Evolutionary conservation across 495 filamentous ascomycete species (phyloP), one percentile per base, ranked within the genome.

Genomic region (Acidomyces sp.): DNA sequence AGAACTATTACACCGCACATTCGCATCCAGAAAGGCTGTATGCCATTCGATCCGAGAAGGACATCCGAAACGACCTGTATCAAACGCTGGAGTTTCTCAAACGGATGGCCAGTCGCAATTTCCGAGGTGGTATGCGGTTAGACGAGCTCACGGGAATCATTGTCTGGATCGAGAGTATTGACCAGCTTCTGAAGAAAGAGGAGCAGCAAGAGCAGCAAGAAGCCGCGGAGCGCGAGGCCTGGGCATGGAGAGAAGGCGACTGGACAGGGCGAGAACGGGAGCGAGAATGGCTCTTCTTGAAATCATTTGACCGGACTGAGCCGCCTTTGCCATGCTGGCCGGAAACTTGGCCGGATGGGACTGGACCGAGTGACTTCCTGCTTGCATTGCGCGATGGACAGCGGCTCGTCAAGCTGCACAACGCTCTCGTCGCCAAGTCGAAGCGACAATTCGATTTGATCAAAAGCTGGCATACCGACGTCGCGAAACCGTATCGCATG

Each of bases 1-100:
- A 86, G 56, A 77, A 86, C 31, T 97, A 95, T 63, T 96, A 95
- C 61, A 93, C 85, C 4, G 63, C 80, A 1, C 86, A 95, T 55
- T 75, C 85, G 52, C 65, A 79, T 16, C 82, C 86, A 4, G 77
- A 84, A 41, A 77, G 82, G 18, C 64, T 95, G n/a, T 81, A 85
- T 45, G 64, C 73, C 25, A 85, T 95, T 64, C 84, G 80, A 52
- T 78, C 78, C 1, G 86, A 95, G 54, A 80, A 80, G 27, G 65
- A 77, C 26, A 80, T 95, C 28, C 74, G 86, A 21, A 65, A 72
- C 45, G 90, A 95, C 41, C 68, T 96, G 12, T 72, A 94, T 28
- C 69, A 74, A 19, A 80, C 92, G 37, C 74, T 96, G 45, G 90
- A 96, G 44, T 77, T 90, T 3, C 65, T 97, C 22, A 94, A 93